Evolutionary conservation across 495 filamentous ascomycete genomes (phyloP).

Genomic region (Emericellopsis terricola): DNA sequence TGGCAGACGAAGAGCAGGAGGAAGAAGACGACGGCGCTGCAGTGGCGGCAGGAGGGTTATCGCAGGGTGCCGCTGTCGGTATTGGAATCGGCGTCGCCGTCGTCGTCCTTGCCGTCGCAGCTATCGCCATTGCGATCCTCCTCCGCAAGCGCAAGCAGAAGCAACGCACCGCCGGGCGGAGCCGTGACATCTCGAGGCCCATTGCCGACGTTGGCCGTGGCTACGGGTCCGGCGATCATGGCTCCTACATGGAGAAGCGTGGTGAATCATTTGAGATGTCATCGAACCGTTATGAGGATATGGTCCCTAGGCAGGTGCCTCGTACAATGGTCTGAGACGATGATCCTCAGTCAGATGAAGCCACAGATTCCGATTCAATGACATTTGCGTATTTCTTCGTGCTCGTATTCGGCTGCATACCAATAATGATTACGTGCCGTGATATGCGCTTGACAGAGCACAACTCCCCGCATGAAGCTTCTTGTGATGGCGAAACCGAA

Average conservation of each 20-base stretch:
- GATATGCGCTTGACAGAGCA: too few relatives aligned
- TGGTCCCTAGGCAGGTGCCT: conserved; percentile 22
- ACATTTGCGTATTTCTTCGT: too few relatives aligned
- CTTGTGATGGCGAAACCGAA: too few relatives aligned
- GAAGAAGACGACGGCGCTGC: neutral
- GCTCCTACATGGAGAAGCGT: conserved; percentile 10
- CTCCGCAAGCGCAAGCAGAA: conserved; percentile 13
- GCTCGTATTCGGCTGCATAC: too few relatives aligned
- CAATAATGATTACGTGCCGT: too few relatives aligned
- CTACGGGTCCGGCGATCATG: conserved; percentile 13
- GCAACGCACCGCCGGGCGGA: conserved; percentile 6
- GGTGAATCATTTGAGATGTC: conserved; percentile 19
- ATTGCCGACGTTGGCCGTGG: conserved; percentile 16
- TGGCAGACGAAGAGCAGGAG: neutral
- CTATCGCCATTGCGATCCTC: conserved; percentile 11
- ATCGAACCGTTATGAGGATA: conserved; percentile 26
- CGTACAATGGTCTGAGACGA: conserved; percentile 3
- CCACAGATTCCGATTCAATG: too few relatives aligned
- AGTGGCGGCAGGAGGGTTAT: conserved; percentile 6
- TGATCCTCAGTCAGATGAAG: too few relatives aligned
- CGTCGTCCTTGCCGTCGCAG: conserved; percentile 11
- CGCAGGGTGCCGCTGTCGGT: conserved; percentile 20
- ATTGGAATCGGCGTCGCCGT: conserved; percentile 22
- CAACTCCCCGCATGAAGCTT: too few relatives aligned
- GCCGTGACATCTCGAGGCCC: conserved; percentile 24